Conservation (phyloP, 805 yeast genomes). For the Lipomyces yamadae region DNA sequence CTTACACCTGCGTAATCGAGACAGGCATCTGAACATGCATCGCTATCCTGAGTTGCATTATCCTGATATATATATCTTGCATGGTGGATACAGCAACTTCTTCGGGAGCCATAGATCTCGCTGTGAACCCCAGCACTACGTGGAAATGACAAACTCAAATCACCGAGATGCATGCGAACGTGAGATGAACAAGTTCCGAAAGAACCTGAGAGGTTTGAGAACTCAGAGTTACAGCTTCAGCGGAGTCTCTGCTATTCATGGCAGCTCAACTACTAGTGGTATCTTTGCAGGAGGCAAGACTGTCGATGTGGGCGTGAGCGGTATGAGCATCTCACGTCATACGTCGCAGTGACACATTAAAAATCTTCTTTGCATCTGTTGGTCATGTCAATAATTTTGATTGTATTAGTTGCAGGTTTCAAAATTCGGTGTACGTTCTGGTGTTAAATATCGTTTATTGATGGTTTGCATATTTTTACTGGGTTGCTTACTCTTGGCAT, state of each 20-base stretch:
- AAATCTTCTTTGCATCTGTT: neutral
- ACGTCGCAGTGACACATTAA: neutral
- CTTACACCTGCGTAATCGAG: slow-evolving; percentile 77
- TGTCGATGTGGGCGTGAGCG: slow-evolving; percentile 3
- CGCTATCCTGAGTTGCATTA: slow-evolving; percentile 80
- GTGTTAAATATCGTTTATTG: slow-evolving; percentile 6
- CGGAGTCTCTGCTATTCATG: neutral
- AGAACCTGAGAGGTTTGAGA: slow-evolving; percentile 45
- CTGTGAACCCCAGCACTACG: slow-evolving; percentile 78
- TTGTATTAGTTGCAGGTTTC: neutral
- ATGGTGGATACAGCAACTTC: slow-evolving; percentile 89
- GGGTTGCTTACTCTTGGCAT: slow-evolving; percentile 1
- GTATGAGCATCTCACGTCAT: neutral
- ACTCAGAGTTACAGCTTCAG: slow-evolving; percentile 13
- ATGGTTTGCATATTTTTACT: neutral
- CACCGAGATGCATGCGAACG: slow-evolving; percentile 56
- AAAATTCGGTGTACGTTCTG: neutral
- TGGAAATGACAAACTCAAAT: slow-evolving; percentile 76
- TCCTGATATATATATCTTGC: slow-evolving; percentile 86
- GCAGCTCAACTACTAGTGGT: neutral
- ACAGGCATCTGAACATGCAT: slow-evolving; percentile 72
- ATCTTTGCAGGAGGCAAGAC: neutral
- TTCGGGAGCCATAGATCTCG: slow-evolving; percentile 60
- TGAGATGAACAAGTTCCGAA: slow-evolving; percentile 59
- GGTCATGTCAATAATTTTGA: neutral